A percentile compares a stretch with the other conserved stretches of the same genome.
Conservation (phyloP, 2,329 filamentous ascomycete species). For the Corynespora cassiicola region DNA sequence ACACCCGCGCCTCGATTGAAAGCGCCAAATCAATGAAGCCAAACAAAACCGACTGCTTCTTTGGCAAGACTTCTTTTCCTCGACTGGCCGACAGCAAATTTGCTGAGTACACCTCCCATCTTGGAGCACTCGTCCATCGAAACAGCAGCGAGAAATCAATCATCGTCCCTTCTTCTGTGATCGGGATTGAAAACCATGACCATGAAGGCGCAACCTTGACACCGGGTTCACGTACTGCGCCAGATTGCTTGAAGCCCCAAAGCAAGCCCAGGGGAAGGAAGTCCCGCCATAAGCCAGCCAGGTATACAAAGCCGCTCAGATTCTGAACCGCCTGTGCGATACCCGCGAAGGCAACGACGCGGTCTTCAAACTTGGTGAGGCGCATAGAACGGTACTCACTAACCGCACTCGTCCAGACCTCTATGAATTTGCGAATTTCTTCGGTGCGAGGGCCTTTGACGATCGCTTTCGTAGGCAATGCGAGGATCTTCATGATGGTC, state of each 20-base stretch:
- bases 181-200: constrained; percentile 11
- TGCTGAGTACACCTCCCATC: no score
- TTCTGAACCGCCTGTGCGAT: constrained; percentile 8
- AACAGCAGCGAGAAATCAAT: no score
- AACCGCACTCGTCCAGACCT: constrained; percentile 4
- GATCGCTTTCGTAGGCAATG: not conserved
- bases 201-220: constrained; percentile 5
- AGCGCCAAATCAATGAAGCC: no score
- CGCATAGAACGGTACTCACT: constrained; percentile 12
- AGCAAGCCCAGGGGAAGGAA: constrained; percentile 5
- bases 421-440: constrained; percentile 1
- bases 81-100: no score
- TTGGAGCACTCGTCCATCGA: no score
- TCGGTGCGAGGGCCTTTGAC: not conserved
- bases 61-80: no score
- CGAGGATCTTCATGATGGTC: not conserved
- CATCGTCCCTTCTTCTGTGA: no score
- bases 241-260: constrained; percentile 11
- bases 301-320: constrained; percentile 7
- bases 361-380: constrained; percentile 7
- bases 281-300: constrained; percentile 13
- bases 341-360: constrained; percentile 15
- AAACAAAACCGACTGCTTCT: no score
- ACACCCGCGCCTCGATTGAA: no score
- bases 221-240: not conserved